phyloP scores from a whole-genome alignment of 2,329 filamentous ascomycete species.

The Colletotrichum plurivorum region DNA sequence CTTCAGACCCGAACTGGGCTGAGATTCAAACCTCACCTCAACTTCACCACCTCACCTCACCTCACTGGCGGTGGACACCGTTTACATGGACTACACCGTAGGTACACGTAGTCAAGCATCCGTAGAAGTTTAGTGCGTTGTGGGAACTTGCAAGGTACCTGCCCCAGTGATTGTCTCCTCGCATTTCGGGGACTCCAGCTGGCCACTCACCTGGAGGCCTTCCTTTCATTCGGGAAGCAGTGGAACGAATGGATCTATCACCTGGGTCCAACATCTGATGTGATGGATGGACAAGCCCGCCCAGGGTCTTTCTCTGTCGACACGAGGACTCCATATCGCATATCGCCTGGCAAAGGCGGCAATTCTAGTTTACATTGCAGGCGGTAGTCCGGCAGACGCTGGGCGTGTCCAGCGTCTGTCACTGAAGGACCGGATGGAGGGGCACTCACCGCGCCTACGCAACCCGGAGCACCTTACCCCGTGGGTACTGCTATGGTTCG shows the following conservation, averaged over 20 bases:
- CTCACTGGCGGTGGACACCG: neutral
- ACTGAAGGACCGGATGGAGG: no score
- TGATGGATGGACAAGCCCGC: no score
- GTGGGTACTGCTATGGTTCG: neutral
- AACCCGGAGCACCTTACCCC: neutral
- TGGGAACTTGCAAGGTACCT: conserved; percentile 19
- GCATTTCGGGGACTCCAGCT: conserved; percentile 32
- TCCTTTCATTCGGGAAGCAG: conserved; percentile 1
- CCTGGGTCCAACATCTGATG: conserved; percentile 20
- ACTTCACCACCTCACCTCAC: no score
- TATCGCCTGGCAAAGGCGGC: conserved; percentile 26
- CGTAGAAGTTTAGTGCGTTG: neutral
- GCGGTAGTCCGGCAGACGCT: conserved; percentile 6
- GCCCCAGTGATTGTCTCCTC: conserved; percentile 30
- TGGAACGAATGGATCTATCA: conserved; percentile 15
- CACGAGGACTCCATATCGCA: no score
- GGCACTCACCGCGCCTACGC: neutral
- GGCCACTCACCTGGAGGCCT: neutral
- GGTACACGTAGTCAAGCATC: no score
- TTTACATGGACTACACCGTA: neutral
- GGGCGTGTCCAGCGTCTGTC: no score
- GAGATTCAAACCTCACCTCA: neutral
- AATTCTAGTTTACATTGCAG: conserved; percentile 21
- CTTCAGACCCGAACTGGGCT: neutral
- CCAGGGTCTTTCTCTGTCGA: neutral